Base-by-base conservation (phyloP, 352 stramenopile species). In the Phytopythium aichiense region DNA sequence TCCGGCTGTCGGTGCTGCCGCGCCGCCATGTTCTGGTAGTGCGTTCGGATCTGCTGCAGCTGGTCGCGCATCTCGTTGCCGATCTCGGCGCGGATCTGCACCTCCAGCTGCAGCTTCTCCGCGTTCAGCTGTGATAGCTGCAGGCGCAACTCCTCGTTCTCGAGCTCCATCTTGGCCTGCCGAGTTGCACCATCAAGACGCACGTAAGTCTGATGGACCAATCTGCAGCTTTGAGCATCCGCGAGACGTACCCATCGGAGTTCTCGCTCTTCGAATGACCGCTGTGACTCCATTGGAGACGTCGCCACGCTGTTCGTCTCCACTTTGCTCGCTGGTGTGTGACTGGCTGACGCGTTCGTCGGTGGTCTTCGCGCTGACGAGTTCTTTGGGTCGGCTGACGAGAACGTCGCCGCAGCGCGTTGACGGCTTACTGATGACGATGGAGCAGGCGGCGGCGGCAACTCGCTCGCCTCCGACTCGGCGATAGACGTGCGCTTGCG, bases 51-150 rank as follows among this genome's bases (percentile, higher is more conserved):
- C 30, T 87, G 79, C 67, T 87, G 75, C 42, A 88, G 69, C 51
- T 89, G 81, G 46, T 81, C 64, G 15, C 73, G 76, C 82, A 88
- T 89, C 66, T 89, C 79, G n/a, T 78, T 80, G 25, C 76, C 84
- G n/a, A 91, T 78, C 53, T 88, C 78, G 2, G 69, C 69, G 9
- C 83, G 78, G 61, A 89, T 81, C 28, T 71, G 69, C 23, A 89
- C 70, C 60, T 89, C 79, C 57, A 86, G 76, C 60, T 85, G 57
- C 60, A 90, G 73, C 25, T 86, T 80, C 60, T 87, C 71, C 42
- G 78, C 74, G 60, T 85, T 73, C 7, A 64, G 35, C 35, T 40
- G 35, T 8, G 35, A 16, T 15, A 40, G 35, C 35, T 88, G 71
- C 7, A 77, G 43, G 9, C 81, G 68, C n/a, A 88, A 57, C 16